Evolutionary conservation across 495 filamentous ascomycete genomes (phyloP), one percentile per base, ranked within the genome.

Genomic region (Hypoxylon cercidicola): DNA sequence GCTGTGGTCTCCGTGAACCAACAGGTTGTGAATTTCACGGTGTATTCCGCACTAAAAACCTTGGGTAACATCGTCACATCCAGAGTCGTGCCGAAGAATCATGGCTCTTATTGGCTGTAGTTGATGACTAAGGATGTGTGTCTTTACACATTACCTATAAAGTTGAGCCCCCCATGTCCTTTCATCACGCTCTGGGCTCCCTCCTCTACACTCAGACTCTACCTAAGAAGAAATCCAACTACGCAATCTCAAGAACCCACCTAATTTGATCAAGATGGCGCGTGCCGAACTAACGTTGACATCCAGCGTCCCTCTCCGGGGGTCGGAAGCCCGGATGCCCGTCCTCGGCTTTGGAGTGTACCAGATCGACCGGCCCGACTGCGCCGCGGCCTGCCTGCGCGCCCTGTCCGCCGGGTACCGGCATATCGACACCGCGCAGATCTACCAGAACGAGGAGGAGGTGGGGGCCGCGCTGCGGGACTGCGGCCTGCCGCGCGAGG

Each of bases 361-460:
- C 35, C 35, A 39, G 35, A 39, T 39, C 35, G 35, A 39, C 35
- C 35, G 35, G 35, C 12, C 35, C 35, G 35, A 39, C 35, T 39
- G 35, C 35, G 12, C 35, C 35, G 35, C 4, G 11, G 35, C 35
- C 35, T 39, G 35, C 35, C 35, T 39, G 6, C 35, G 35, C 58
- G 83, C 85, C 13, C 73, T 85, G 11, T 74, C 82, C 48, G 76
- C 75, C 46, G 61, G 78, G 8, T 72, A 72, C 47, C 67, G 66
- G 1, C 55, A 74, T 0, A 74, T 88, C 51, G 86, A 89, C 68
- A 85, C 82, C 12, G 86, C 86, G 7, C 77, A 82, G 37, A 77
- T 77, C 73, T 88, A 88, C 68, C 74, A 76, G 53, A 88, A 89
- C 50, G 86, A 88, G 64, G 69, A 70, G n/a, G 82, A 85, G 32